Evolutionary conservation across 192 early-diverging fungal genomes (phyloP).

Genomic region (Coemansia sp.): DNA sequence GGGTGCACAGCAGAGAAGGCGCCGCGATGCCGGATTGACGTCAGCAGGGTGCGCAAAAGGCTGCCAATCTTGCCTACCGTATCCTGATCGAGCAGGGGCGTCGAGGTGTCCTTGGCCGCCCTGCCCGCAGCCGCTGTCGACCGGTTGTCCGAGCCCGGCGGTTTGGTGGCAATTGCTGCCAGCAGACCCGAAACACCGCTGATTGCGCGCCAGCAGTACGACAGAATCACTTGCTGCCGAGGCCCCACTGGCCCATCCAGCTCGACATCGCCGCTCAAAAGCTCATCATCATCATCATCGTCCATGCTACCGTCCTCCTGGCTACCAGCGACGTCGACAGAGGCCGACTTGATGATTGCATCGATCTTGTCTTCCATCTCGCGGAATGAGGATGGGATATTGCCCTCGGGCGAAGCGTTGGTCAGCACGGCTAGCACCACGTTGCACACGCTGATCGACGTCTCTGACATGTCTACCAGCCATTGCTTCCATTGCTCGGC

Average conservation of each 20-base stretch:
- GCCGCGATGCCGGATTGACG: conserved; percentile 83
- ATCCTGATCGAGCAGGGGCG: conserved; percentile 12
- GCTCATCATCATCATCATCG: conserved; percentile 40
- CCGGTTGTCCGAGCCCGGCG: conserved; percentile 27
- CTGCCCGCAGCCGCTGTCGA: not conserved
- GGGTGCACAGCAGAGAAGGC: conserved; percentile 88
- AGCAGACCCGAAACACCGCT: conserved; percentile 77
- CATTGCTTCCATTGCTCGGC: conserved; percentile 52
- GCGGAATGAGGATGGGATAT: conserved; percentile 74
- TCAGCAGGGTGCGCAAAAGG: conserved; percentile 55
- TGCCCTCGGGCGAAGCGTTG: conserved; percentile 84
- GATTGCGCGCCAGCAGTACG: conserved; percentile 89
- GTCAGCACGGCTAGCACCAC: conserved; percentile 69
- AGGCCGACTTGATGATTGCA: conserved; percentile 34
- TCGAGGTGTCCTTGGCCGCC: not conserved
- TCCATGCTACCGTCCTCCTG: conserved; percentile 17
- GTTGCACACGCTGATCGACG: conserved; percentile 56
- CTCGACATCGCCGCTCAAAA: conserved; percentile 13
- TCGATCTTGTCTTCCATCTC: conserved; percentile 60
- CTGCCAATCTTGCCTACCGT: conserved; percentile 44
- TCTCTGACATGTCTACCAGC: conserved; percentile 41
- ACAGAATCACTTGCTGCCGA: conserved; percentile 82
- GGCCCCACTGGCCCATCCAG: conserved; percentile 45
- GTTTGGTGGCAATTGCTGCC: conserved; percentile 23
- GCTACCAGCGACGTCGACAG: not conserved